phyloP scores from a whole-genome alignment of 2,329 filamentous ascomycete genomes.

The Chaetomiaceae sp. region DNA sequence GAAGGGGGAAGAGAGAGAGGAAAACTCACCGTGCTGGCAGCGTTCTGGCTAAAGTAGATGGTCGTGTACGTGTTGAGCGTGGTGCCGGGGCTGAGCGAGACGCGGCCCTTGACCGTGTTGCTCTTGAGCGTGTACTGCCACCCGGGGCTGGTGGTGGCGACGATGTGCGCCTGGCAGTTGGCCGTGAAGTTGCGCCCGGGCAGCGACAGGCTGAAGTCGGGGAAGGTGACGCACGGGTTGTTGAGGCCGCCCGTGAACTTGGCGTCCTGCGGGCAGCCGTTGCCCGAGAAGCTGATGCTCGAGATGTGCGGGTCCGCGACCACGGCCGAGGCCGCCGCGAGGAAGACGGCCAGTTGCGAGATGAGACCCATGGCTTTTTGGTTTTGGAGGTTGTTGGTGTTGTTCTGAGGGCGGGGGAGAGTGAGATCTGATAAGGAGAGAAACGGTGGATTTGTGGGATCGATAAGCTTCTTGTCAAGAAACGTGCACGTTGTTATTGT shows the following conservation, averaged over 20 bases:
- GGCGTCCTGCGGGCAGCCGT: conserved; percentile 31
- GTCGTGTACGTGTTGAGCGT: conserved; percentile 31
- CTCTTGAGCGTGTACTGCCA: conserved; percentile 35
- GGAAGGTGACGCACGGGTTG: conserved; percentile 25
- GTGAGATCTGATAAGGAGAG: no score
- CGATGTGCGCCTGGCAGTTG: conserved; percentile 35
- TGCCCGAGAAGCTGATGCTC: conserved; percentile 33
- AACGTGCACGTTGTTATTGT: no score
- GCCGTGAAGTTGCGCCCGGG: conserved; percentile 26
- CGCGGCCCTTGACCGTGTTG: conserved; percentile 30
- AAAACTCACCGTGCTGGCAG: conserved; percentile 28
- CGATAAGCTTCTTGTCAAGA: no score
- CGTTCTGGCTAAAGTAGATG: conserved; percentile 34
- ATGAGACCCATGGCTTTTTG: conserved; percentile 23
- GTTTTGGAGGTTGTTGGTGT: background rate
- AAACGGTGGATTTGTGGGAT: no score
- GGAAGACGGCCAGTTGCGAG: conserved; percentile 16
- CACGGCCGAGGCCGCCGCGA: conserved; percentile 21
- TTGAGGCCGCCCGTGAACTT: conserved; percentile 28
- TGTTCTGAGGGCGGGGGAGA: background rate
- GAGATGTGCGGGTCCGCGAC: conserved; percentile 25
- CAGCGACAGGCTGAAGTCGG: conserved; percentile 22
- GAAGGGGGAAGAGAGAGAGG: background rate
- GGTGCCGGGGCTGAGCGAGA: conserved; percentile 30
- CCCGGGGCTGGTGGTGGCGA: conserved; percentile 27